These are phyloP conservation scores for Aureobasidium musti DNA, from an alignment of 2,329 filamentous ascomycete genomes.

Conservation along the genomic window DNA sequence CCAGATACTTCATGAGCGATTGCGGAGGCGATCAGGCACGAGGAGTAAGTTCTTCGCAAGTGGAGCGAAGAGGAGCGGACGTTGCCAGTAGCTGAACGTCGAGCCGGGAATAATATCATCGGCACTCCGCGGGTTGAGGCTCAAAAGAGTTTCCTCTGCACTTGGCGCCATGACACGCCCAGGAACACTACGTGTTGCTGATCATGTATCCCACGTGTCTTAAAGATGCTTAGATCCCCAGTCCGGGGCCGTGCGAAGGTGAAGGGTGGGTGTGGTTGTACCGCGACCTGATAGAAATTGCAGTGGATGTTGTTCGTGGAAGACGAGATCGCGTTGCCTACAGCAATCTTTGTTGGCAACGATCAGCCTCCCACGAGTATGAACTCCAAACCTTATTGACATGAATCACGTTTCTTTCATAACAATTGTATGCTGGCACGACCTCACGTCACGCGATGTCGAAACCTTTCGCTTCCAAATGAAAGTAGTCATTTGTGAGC, in stretches of 20 bases:
- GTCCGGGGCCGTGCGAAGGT: not conserved
- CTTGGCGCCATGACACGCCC: not conserved
- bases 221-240: not conserved
- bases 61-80: not conserved
- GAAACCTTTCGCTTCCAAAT: too few species aligned
- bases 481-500: too few species aligned
- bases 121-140: conserved; percentile 12
- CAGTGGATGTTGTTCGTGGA: not conserved
- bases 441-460: too few species aligned
- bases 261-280: not conserved
- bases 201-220: conserved; percentile 3
- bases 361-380: not conserved
- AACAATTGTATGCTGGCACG: too few species aligned
- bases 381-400: not conserved
- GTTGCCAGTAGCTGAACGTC: not conserved
- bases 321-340: not conserved
- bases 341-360: not conserved
- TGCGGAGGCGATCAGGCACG: not conserved
- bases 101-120: not conserved
- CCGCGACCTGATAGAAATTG: not conserved
- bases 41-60: not conserved
- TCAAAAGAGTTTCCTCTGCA: not conserved
- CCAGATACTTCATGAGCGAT: not conserved
- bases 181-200: not conserved
- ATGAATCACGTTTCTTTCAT: not conserved